Evolutionary conservation across 2,329 filamentous ascomycete species (phyloP), one percentile per base, ranked within the genome.

Genomic region (Aspergillus fumigatiaffinis): DNA sequence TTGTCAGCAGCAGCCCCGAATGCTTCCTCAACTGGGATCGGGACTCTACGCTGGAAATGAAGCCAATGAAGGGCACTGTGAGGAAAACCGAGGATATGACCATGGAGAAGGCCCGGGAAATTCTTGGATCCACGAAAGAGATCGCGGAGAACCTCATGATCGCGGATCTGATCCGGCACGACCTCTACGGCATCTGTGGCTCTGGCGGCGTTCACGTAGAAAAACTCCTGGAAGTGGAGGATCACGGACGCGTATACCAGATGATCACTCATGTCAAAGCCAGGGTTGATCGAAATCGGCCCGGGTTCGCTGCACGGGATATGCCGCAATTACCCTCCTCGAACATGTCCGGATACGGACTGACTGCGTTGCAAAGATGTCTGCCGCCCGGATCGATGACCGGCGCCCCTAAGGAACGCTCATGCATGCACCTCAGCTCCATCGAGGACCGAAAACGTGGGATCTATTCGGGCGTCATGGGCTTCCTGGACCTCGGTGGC

Each of bases 131-230:
- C 0, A 88, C 90, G 23, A 97, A 97, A 72, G 94, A 97, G 73
- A 87, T 90, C 66, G 93, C 93, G 0, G 93, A 97, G 77, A 97
- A 97, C 69, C 82, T 97, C 25, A 97, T 97, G 94, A 97, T 97
- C 66, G 92, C 96, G 2, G 93, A 97, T 72, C 81, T 97, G 1
- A 94, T 97, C n/a, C 85, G 93, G 0, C 93, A 97, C 69, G 93
- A 97, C 72, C 79, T 97, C 12, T 89, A 95, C 73, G 86, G 87
- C n/a, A 87, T 96, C 8, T 91, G 88, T 59, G 90, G 90, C 4
- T 83, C 88, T 1, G 87, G 86, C 0, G 83, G 84, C 57, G 91
- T 97, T 1, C 72, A 77, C 5, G 91, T 96, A 1, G 85, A 87
- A 14, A 87, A 91, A 55, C 78, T 97, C 25, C 89, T 97, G 77